phyloP scores from a whole-genome alignment of 768 basidiomycete genomes.

The Collybiopsis confluens region DNA sequence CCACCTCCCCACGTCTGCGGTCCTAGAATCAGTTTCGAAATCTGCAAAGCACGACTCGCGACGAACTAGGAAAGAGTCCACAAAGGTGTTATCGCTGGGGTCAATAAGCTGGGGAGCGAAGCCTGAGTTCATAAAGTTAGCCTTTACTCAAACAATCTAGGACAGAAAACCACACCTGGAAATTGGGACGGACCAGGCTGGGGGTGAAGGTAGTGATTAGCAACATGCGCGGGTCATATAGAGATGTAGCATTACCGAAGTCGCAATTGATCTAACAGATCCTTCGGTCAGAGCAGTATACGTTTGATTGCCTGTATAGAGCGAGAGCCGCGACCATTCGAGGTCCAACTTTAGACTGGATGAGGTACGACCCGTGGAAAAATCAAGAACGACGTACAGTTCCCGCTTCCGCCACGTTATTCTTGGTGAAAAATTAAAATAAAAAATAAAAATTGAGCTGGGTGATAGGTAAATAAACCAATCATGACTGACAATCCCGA shows the following conservation, averaged over 20 bases:
- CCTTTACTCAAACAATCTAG: background rate
- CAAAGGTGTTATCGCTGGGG: constrained; percentile 40
- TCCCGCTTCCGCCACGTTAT: constrained; percentile 26
- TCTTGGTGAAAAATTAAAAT: too few species aligned
- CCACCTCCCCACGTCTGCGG: constrained; percentile 48
- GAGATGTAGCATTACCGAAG: constrained; percentile 19
- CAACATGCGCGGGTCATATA: too few species aligned
- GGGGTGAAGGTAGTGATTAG: background rate
- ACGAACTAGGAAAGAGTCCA: constrained; percentile 45
- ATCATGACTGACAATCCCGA: constrained; percentile 5
- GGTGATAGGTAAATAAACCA: too few species aligned
- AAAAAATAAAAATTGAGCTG: too few species aligned
- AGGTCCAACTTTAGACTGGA: constrained; percentile 33
- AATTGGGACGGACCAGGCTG: constrained; percentile 28
- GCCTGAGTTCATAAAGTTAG: constrained; percentile 26
- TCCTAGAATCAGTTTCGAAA: background rate
- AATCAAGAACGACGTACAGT: constrained; percentile 20
- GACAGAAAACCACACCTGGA: constrained; percentile 14
- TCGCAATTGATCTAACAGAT: constrained; percentile 40
- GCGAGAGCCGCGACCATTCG: constrained; percentile 43
- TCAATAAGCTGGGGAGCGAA: constrained; percentile 52
- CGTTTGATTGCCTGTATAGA: constrained; percentile 45
- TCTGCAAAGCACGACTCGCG: background rate
- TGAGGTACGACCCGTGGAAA: too few species aligned
- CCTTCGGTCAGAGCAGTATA: constrained; percentile 43